These are phyloP conservation scores for Lichina pygmaea DNA, from an alignment of 495 filamentous ascomycete genomes.

Conservation along the genomic window DNA sequence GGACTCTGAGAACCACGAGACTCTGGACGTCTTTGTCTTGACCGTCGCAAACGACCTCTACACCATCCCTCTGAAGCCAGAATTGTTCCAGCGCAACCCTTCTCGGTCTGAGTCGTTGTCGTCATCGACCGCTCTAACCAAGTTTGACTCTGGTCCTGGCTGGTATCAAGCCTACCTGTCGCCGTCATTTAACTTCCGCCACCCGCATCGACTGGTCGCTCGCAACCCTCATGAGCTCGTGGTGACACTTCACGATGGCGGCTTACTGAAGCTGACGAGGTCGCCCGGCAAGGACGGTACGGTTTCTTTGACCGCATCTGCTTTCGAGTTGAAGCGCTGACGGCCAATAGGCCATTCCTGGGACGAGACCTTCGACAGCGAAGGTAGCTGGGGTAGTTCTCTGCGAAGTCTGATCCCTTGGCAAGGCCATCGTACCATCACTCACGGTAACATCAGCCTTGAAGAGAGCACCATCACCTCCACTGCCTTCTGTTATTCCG, in stretches of 20 bases:
- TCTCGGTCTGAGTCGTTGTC: conserved; percentile 38
- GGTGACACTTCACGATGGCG: conserved; percentile 59
- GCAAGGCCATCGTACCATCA: conserved; percentile 34
- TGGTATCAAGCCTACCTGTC: conserved; percentile 52
- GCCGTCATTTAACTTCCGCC: conserved; percentile 44
- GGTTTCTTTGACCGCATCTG: not conserved
- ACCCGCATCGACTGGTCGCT: conserved; percentile 58
- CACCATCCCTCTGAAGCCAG: conserved; percentile 50
- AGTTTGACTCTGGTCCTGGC: conserved; percentile 12
- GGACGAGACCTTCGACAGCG: conserved; percentile 55
- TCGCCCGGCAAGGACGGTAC: conserved; percentile 37
- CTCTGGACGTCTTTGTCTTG: conserved; percentile 52
- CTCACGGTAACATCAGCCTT: conserved; percentile 35
- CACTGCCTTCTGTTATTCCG: conserved; percentile 24
- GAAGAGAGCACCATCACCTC: conserved; percentile 36
- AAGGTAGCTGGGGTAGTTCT: conserved; percentile 48
- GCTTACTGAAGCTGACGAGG: conserved; percentile 44
- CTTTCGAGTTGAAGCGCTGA: not conserved
- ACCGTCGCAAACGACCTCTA: conserved; percentile 55
- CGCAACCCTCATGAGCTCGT: conserved; percentile 45
- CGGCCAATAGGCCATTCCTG: conserved; percentile 27
- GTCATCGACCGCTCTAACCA: conserved; percentile 10
- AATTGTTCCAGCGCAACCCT: conserved; percentile 37
- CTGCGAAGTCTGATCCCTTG: conserved; percentile 46
- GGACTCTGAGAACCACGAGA: conserved; percentile 52